Conservation (phyloP, 2,329 filamentous ascomycete genomes). For the Alternaria sp. region DNA sequence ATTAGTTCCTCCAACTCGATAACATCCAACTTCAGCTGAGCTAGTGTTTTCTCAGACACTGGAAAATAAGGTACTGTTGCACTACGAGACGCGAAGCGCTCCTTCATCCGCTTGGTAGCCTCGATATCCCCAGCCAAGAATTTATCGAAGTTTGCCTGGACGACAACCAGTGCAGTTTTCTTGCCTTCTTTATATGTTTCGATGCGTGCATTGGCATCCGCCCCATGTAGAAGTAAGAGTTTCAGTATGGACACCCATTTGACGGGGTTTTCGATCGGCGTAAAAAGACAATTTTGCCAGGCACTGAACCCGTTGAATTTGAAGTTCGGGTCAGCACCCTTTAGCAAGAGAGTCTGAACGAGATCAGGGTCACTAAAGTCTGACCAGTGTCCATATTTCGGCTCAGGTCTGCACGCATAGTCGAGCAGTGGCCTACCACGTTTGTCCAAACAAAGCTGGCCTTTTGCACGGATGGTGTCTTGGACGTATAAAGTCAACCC, state of each 20-base stretch:
- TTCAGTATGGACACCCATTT: background rate
- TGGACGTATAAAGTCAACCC: background rate
- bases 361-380: background rate
- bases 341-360: too few species aligned
- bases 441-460: background rate
- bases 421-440: background rate
- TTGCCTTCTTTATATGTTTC: fast-evolving
- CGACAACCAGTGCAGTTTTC: background rate
- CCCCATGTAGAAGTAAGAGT: background rate
- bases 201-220: background rate
- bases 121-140: background rate
- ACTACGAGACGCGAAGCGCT: too few species aligned
- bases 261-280: background rate
- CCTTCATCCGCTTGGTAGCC: background rate
- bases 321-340: background rate
- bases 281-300: background rate
- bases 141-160: background rate
- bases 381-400: too few species aligned
- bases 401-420: background rate
- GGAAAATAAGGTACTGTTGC: too few species aligned
- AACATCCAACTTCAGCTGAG: background rate
- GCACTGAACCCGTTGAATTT: background rate
- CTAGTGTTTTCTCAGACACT: background rate
- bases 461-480: background rate
- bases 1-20: background rate